These are phyloP conservation scores for Chaetomiaceae sp. DNA, from an alignment of 2,329 filamentous ascomycete species.

Conservation along the genomic window DNA sequence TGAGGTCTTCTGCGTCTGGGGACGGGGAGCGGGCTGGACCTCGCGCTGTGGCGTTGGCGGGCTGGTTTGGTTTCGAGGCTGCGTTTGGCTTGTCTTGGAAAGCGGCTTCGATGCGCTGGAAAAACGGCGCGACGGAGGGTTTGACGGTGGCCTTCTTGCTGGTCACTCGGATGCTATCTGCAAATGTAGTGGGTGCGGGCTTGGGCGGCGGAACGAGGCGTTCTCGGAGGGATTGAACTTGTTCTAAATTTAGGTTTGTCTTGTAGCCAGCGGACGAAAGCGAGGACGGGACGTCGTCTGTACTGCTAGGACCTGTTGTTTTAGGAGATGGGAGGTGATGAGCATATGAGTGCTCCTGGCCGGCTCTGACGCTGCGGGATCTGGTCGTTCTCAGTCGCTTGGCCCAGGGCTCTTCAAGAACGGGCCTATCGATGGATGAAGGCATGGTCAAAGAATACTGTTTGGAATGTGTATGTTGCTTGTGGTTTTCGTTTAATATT, in stretches of 20 bases:
- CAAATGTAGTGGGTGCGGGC: background rate
- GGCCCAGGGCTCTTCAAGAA: constrained; percentile 7
- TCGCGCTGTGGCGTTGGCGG: background rate
- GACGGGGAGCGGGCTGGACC: background rate
- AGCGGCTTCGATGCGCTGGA: constrained; percentile 16
- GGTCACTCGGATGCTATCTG: no score
- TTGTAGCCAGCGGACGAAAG: constrained; percentile 3
- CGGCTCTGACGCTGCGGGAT: constrained; percentile 1
- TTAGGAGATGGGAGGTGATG: constrained; percentile 14
- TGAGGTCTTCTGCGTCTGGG: constrained; percentile 13
- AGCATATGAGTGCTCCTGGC: background rate
- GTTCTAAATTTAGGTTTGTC: background rate
- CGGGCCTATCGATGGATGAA: background rate
- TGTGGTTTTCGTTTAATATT: no score
- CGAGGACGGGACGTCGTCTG: constrained; percentile 3
- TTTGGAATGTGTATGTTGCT: background rate
- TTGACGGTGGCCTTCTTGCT: constrained; percentile 5
- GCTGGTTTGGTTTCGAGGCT: background rate
- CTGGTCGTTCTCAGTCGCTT: constrained; percentile 10
- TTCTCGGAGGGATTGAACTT: constrained; percentile 10
- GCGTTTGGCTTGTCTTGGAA: constrained; percentile 4
- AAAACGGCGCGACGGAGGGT: constrained; percentile 19
- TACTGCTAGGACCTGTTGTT: constrained; percentile 14
- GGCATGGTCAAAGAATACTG: constrained; percentile 2
- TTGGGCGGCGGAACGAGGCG: constrained; percentile 8